Conservation (phyloP, 129 eudicot genomes). For the Chrysanthemum makinoi region DNA sequence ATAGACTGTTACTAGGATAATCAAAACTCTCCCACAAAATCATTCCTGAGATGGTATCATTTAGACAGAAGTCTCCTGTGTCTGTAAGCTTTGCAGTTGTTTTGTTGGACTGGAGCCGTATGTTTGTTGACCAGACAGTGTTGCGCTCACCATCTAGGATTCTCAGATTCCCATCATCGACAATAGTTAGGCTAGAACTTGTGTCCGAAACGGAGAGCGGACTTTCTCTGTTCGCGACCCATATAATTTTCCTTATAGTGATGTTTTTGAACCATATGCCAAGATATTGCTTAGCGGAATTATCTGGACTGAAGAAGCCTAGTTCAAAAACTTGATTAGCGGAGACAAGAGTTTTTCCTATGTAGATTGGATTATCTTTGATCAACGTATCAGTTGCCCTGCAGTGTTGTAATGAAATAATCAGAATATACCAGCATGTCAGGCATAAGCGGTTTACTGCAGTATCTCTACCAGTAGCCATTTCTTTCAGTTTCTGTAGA, state of each 20-base stretch:
- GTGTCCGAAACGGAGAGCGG: constrained; percentile 23
- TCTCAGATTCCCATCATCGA: constrained; percentile 27
- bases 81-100: constrained; percentile 32
- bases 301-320: constrained; percentile 32
- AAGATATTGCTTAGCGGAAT: constrained; percentile 23
- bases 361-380: background rate
- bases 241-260: constrained; percentile 1
- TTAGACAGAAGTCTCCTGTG: constrained; percentile 29
- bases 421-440: constrained; percentile 17
- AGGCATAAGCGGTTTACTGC: background rate
- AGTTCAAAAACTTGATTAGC: constrained; percentile 32
- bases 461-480: background rate
- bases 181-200: constrained; percentile 22
- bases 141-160: constrained; percentile 31
- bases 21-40: constrained; percentile 45
- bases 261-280: constrained; percentile 36
- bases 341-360: constrained; percentile 32
- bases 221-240: constrained; percentile 37
- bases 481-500: background rate
- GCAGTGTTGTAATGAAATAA: background rate
- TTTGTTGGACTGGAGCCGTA: constrained; percentile 17
- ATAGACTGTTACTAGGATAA: constrained; percentile 31
- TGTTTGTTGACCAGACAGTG: constrained; percentile 35
- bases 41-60: constrained; percentile 18
- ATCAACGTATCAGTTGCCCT: background rate